Evolutionary conservation across 805 yeast species (phyloP), one percentile per base, ranked within the genome.

Genomic region (Ogataea chonburiensis): DNA sequence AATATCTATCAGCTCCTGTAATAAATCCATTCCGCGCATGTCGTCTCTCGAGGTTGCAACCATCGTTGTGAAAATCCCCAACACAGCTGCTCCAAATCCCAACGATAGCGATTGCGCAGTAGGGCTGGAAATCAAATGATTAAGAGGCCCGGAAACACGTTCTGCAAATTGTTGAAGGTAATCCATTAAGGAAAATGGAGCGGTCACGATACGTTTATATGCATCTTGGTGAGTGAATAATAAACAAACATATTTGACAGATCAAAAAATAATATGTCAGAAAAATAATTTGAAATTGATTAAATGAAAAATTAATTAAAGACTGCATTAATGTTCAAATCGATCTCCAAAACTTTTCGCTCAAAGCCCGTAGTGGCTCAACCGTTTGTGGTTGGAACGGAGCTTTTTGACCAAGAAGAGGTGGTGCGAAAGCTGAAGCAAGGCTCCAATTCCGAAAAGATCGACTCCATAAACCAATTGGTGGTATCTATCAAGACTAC

Each of bases 401-500:
- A 39, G 8, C 32, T 48, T 5, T 34, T 52, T 2, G 35, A 50
- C 10, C 53, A 49, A 17, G 40, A 45, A 6, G 43, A 50, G 10
- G 38, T 62, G 7, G 13, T 45, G 7, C 27, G 35, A 5, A 39
- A 41, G 8, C 34, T 61, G 16, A 41, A 45, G 10, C 31, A 46
- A 13, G 58, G 62, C 5, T 40, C 59, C 2, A 29, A 37, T 0
- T 17, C 25, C 7, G 61, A 53, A 13, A 61, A 79, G 42, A 64
- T 73, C 1, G 63, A 70, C 1, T 78, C 83, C 0, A 78, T 84
- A 0, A 64, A 63, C 2, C 58, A 68, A 14, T 58, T 86, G 26
- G 61, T 73, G 5, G 68, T 68, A 2, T 64, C 76, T 3, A 57
- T 86, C 2, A 70, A 70, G 15, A 72, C 68, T 31, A 70, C 68